Conservation (phyloP, 805 yeast genomes). For the Millerago galiae region DNA sequence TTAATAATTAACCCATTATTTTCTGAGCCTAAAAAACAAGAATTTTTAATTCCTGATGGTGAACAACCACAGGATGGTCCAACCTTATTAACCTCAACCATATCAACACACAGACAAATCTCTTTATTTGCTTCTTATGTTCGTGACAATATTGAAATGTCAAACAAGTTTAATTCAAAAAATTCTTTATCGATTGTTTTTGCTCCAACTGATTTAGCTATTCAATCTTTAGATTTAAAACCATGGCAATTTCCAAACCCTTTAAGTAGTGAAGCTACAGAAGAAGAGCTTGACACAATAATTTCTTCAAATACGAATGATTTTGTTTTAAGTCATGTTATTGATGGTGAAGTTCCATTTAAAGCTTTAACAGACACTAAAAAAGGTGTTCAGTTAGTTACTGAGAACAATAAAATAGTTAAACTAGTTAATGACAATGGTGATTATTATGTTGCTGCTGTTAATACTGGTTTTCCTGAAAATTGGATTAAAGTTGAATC, state of each 20-base stretch:
- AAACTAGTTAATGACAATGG: slow-evolving; percentile 31
- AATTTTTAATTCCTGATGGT: slow-evolving; percentile 19
- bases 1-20: slow-evolving; percentile 12
- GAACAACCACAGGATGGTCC: slow-evolving; percentile 25
- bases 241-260: slow-evolving; percentile 79
- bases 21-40: slow-evolving; percentile 11
- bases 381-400: slow-evolving; percentile 26
- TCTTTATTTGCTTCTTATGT: slow-evolving; percentile 63
- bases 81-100: slow-evolving; percentile 24
- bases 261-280: slow-evolving; percentile 28
- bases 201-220: slow-evolving; percentile 66
- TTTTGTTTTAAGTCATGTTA: slow-evolving; percentile 61
- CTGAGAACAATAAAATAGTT: slow-evolving; percentile 31
- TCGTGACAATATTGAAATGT: slow-evolving; percentile 52
- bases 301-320: slow-evolving; percentile 45
- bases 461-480: slow-evolving; percentile 25
- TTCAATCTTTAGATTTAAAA: slow-evolving; percentile 42
- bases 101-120: slow-evolving; percentile 33
- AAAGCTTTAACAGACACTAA: slow-evolving; percentile 11
- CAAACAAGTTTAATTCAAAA: slow-evolving; percentile 39
- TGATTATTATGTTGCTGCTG: slow-evolving; percentile 28
- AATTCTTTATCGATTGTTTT: slow-evolving; percentile 45
- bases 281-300: slow-evolving; percentile 39
- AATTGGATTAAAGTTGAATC: slow-evolving; percentile 29
- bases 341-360: slow-evolving; percentile 27